Conservation (phyloP, 306 rosid species). For the Notholithocarpus densiflorus region DNA sequence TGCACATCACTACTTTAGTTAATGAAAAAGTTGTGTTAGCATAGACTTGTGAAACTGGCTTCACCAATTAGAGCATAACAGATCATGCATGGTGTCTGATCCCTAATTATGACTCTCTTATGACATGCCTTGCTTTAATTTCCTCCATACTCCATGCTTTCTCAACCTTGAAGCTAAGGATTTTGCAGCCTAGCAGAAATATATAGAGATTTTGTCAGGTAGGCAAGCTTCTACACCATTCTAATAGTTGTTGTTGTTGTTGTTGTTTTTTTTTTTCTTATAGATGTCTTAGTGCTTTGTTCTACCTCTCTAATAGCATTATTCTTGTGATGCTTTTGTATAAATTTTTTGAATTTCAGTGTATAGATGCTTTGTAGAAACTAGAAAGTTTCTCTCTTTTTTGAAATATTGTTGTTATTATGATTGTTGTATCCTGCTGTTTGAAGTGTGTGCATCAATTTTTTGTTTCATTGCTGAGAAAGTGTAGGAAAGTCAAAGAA, state of each 20-base stretch:
- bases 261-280: too few relatives aligned
- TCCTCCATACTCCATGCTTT: constrained; percentile 15
- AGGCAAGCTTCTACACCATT: not conserved
- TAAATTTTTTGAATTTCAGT: too few relatives aligned
- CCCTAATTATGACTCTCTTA: not conserved
- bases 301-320: not conserved
- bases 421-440: too few relatives aligned
- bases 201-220: not conserved
- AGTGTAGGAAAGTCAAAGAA: not conserved
- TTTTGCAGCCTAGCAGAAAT: constrained; percentile 12
- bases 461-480: not conserved
- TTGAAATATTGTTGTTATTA: too few relatives aligned
- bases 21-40: not conserved
- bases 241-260: not conserved
- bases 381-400: too few relatives aligned
- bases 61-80: constrained; percentile 29
- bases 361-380: too few relatives aligned
- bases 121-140: constrained; percentile 20
- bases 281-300: not conserved
- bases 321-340: too few relatives aligned
- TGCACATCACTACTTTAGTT: constrained; percentile 8
- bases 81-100: constrained; percentile 20
- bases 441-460: too few relatives aligned
- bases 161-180: constrained; percentile 18
- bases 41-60: constrained; percentile 18